Percentiles rank a stretch among this genome's conserved stretches.
Conservation (phyloP, 495 filamentous ascomycete species). For the Aspergillus heteromorphus region DNA sequence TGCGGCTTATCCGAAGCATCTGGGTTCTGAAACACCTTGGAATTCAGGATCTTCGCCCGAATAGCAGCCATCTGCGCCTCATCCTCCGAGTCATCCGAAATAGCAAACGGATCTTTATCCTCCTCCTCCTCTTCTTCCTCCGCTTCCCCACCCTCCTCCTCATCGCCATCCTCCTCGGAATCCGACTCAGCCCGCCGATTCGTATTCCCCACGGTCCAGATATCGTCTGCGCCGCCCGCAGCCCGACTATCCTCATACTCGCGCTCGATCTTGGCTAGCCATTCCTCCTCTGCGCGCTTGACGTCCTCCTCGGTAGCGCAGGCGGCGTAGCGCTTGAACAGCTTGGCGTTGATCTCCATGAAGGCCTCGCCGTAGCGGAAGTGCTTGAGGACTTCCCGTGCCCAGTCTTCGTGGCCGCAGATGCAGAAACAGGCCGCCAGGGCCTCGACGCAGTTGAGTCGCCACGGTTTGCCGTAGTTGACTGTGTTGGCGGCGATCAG, state of each 20-base stretch:
- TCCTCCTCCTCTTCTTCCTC: slow-evolving; percentile 46
- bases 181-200: slow-evolving; percentile 48
- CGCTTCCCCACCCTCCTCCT: slow-evolving; percentile 45
- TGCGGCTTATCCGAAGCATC: slow-evolving; percentile 44
- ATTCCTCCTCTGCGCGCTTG: slow-evolving; percentile 77
- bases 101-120: slow-evolving; percentile 60
- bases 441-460: slow-evolving; percentile 92
- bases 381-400: slow-evolving; percentile 68
- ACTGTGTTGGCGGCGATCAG: slow-evolving; percentile 94
- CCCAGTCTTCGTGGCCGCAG: slow-evolving; percentile 88
- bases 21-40: slow-evolving; percentile 76
- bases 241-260: slow-evolving; percentile 81
- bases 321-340: slow-evolving; percentile 79
- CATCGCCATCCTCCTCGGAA: slow-evolving; percentile 46
- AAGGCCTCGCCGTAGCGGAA: slow-evolving; percentile 89
- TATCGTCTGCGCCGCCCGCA: slow-evolving; percentile 53
- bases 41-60: slow-evolving; percentile 72
- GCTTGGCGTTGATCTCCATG: slow-evolving; percentile 75
- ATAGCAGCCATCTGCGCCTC: slow-evolving; percentile 93
- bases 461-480: slow-evolving; percentile 94
- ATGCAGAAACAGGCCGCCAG: slow-evolving; percentile 89
- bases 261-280: slow-evolving; percentile 82
- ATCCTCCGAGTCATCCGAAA: slow-evolving; percentile 72
- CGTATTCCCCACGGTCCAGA: slow-evolving; percentile 81
- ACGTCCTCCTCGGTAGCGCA: slow-evolving; percentile 80